Base-by-base conservation (phyloP, 169 alveolate genomes). In the Plasmodium cynomolgi region DNA sequence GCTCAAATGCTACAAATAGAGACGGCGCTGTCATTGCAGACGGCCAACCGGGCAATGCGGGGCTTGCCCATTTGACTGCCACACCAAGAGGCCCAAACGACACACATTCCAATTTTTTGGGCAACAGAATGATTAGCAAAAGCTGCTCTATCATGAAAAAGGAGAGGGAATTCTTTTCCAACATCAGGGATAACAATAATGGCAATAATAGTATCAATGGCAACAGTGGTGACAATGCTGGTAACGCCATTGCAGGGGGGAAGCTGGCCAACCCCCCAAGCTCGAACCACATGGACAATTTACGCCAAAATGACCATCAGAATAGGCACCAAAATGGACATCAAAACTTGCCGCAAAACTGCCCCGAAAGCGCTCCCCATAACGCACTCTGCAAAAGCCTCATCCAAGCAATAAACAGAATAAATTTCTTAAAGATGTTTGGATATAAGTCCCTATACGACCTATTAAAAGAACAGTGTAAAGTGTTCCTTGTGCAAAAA, bases 361-460 rank as follows among this genome's bases (percentile, higher is more conserved):
- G 8, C 62, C 62, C 62, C 23, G 23, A 50, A 50, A 15, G 26
- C 6, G 8, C 8, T 3, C 62, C 62, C 23, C 20, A 4, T 9
- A 15, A 17, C 23, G 23, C 68, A 15, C 39, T 86, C n/a, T 20
- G 9, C 15, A 50, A 37, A 54, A 29, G 81, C 47, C 73, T 86
- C 58, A 86, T 86, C 81, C 54, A 86, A 1, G 80, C 15, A 74
- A 75, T 79, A 54, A 75, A 47, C 17, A 86, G 34, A 77, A 39
- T 86, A 23, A 86, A 79, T 1, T 37, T 86, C 29, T 7, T 86
- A 47, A 74, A 50, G 71, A 1, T 77, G 8, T 86, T 77, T 75
- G 86, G 88, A 3, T 86, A 86, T 86, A 77, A 86, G 44, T 86
- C 93, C 6, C 39, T 86, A 39, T 86, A 86, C 81, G 93, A 86